phyloP scores from a whole-genome alignment of 1,284 basidiomycete genomes.

The Ganoderma boninense region DNA sequence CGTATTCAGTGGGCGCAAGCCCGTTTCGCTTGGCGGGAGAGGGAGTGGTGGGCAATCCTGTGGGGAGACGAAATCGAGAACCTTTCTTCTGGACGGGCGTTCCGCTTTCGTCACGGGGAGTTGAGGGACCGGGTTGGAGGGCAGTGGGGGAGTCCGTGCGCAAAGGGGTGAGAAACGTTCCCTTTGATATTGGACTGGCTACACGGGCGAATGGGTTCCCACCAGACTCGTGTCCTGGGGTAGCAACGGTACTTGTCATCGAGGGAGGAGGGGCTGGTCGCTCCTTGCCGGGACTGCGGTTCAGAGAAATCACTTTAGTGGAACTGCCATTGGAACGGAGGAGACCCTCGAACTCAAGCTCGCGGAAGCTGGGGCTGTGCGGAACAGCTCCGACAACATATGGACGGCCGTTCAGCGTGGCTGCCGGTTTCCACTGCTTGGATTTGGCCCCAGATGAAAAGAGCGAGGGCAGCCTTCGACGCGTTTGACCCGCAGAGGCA shows the following conservation, averaged over 20 bases:
- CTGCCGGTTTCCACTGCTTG: constrained; percentile 77
- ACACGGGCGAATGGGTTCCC: constrained; percentile 23
- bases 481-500: constrained; percentile 46
- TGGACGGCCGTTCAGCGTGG: constrained; percentile 80
- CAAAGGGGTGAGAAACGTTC: constrained; percentile 25
- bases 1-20: constrained; percentile 70
- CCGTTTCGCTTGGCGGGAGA: constrained; percentile 50
- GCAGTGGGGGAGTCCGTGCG: constrained; percentile 26
- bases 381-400: constrained; percentile 77
- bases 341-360: constrained; percentile 84
- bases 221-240: constrained; percentile 24
- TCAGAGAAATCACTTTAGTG: constrained; percentile 70
- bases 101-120: constrained; percentile 23
- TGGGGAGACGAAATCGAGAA: constrained; percentile 66
- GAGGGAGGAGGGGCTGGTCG: constrained; percentile 30
- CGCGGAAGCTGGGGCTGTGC: constrained; percentile 64
- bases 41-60: constrained; percentile 59
- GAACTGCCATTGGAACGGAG: constrained; percentile 59
- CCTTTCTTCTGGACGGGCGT: constrained; percentile 32
- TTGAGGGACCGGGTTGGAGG: constrained; percentile 3
- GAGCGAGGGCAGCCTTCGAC: constrained; percentile 48
- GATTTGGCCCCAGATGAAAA: constrained; percentile 47
- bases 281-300: constrained; percentile 34
- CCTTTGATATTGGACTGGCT: constrained; percentile 18
- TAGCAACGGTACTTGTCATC: constrained; percentile 27